These are phyloP conservation scores for Aphanomyces invadans DNA, from an alignment of 352 stramenopile genomes.

Conservation along the genomic window DNA sequence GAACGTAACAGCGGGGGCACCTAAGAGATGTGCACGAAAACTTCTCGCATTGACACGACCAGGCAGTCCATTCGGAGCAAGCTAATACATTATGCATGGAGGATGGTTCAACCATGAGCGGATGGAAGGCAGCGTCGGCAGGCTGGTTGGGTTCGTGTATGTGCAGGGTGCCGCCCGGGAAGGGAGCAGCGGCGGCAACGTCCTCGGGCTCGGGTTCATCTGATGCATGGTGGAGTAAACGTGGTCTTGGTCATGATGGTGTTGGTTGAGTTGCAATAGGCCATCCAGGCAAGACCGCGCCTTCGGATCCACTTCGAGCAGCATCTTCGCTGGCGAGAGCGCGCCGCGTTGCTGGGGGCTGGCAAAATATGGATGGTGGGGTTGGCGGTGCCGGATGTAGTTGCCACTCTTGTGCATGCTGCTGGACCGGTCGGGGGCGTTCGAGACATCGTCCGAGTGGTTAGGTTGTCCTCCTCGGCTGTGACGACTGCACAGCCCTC, in stretches of 20 bases:
- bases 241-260: not conserved
- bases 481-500: constrained; percentile 7
- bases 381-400: too few relatives aligned
- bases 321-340: not conserved
- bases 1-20: too few relatives aligned
- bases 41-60: too few relatives aligned
- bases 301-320: not conserved
- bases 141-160: not conserved
- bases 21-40: too few relatives aligned
- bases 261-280: not conserved
- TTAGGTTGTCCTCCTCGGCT: not conserved
- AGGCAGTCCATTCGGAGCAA: too few relatives aligned
- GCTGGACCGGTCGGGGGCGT: too few relatives aligned
- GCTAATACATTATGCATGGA: not conserved
- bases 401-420: too few relatives aligned
- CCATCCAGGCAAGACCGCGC: not conserved
- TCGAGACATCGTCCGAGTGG: too few relatives aligned
- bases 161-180: not conserved
- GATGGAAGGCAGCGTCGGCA: not conserved
- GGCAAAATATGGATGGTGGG: too few relatives aligned
- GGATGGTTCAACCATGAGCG: not conserved
- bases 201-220: too few relatives aligned
- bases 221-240: too few relatives aligned
- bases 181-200: not conserved
- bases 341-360: not conserved